Percentiles rank a stretch among this genome's conserved stretches.
These are phyloP conservation scores for Syzygium malaccense DNA, from an alignment of 441 rosid species.

Conservation along the genomic window DNA sequence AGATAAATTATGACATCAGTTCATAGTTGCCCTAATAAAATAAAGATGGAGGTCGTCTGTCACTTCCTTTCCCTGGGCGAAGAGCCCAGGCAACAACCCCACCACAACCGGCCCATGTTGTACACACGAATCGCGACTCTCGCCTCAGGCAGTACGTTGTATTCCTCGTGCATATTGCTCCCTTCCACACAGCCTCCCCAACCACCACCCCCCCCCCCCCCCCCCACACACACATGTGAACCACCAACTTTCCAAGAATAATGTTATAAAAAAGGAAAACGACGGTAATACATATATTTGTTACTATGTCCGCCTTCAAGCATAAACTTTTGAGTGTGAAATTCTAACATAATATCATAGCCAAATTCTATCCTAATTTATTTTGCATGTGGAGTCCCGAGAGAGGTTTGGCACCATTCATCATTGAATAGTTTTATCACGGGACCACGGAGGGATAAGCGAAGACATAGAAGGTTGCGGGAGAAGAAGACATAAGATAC, in stretches of 20 bases:
- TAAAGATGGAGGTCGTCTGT: background rate
- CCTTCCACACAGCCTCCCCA: too few species aligned
- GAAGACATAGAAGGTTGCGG: background rate
- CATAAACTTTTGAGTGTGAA: background rate
- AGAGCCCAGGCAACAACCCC: background rate
- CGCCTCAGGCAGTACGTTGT: background rate
- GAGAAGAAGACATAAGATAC: background rate
- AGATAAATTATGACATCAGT: background rate
- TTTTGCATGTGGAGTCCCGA: background rate
- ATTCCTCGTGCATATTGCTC: background rate
- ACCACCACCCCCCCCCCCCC: too few species aligned
- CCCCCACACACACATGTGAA: background rate
- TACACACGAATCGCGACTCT: background rate
- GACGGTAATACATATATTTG: background rate
- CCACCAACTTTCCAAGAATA: background rate
- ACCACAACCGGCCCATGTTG: too few species aligned
- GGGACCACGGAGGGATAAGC: background rate
- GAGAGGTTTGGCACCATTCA: accelerated
- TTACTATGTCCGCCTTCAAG: background rate
- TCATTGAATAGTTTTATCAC: too few species aligned
- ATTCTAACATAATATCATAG: background rate
- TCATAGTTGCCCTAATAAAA: background rate
- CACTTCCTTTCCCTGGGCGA: background rate
- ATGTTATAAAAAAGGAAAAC: background rate
- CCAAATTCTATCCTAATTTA: too few species aligned